phyloP scores from a whole-genome alignment of 1,284 basidiomycete species.

The Apiotrichum laibachii region DNA sequence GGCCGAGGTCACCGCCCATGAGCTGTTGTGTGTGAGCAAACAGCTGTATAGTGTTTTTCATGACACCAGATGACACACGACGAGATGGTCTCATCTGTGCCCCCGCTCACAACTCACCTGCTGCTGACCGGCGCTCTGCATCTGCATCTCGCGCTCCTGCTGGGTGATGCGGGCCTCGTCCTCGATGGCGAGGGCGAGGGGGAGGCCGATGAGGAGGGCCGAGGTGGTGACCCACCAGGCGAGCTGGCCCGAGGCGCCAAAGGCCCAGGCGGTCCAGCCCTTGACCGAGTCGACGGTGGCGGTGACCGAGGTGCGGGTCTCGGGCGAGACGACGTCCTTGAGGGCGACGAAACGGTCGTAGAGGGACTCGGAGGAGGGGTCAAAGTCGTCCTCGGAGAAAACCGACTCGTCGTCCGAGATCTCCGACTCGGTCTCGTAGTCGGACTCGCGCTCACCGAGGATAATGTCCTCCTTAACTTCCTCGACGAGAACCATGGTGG shows the following conservation, averaged over 20 bases:
- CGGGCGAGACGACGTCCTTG: conserved; percentile 90
- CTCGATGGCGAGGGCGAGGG: conserved; percentile 87
- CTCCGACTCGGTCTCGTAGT: conserved; percentile 44
- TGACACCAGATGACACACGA: too few relatives aligned
- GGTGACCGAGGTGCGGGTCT: conserved; percentile 73
- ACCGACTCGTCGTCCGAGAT: conserved; percentile 33
- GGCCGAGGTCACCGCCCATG: conserved; percentile 16
- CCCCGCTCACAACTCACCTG: conserved; percentile 59
- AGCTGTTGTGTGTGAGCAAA: conserved; percentile 8
- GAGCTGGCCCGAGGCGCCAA: conserved; percentile 70
- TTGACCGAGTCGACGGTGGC: conserved; percentile 63
- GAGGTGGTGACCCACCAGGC: conserved; percentile 95
- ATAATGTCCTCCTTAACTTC: conserved; percentile 45
- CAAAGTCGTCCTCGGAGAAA: conserved; percentile 39
- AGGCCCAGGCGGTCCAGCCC: conserved; percentile 59
- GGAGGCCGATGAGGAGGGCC: conserved; percentile 87
- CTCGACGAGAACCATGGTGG: conserved; percentile 49
- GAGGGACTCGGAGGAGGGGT: conserved; percentile 64
- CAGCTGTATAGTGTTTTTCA: not conserved
- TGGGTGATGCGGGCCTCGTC: conserved; percentile 92
- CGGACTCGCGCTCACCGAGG: conserved; percentile 39
- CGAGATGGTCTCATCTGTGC: not conserved
- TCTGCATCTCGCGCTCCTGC: conserved; percentile 92
- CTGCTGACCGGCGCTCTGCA: conserved; percentile 87
- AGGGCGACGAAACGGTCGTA: conserved; percentile 85